Evolutionary conservation across 1,139 yeast genomes (phyloP), one percentile per base, ranked within the genome.

Genomic region (Kodamaea alishanica): DNA sequence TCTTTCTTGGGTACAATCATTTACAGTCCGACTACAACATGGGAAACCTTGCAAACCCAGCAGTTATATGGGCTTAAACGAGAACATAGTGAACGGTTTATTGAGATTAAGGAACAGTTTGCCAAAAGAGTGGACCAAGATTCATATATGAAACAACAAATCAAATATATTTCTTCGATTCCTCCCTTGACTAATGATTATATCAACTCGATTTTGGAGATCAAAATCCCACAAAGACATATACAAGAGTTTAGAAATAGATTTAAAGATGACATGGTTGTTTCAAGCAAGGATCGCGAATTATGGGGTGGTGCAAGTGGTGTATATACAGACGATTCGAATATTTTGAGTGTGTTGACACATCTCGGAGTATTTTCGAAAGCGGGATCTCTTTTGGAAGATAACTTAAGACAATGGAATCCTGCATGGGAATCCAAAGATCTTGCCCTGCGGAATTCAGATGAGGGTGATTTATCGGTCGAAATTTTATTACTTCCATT

Each of bases 311-410:
- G 96, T 0, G 89, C 84, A 38, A 55, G 67, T 26, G 75, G 74
- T 1, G 69, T 92, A 2, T 92, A 90, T 60, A 86, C 97, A 1
- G 97, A 92, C 59, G 98, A 92, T 60, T 84, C 95, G 1, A 96
- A 92, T 56, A 65, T 90, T 4, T 73, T 92, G 31, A 72, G 86
- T 2, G 84, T 82, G 0, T 63, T 90, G 43, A 75, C 79, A 45
- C 97, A 92, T 54, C 63, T 77, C 45, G 97, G 96, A 0, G 67
- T 82, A 24, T 69, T 86, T 43, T 15, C 20, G 4, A 15, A 15
- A 15, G 20, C 20, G 20, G 20, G 4, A 15, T 15, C 20, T 15
- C 20, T 3, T 15, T 15, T 15, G 20, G 4, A 15, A 15, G 47
- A 49, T 30, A 52, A 52, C 26, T 56, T 70, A 40, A 46, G 43